Conservation (phyloP, 2,329 filamentous ascomycete genomes). For the Fusarium sp. region DNA sequence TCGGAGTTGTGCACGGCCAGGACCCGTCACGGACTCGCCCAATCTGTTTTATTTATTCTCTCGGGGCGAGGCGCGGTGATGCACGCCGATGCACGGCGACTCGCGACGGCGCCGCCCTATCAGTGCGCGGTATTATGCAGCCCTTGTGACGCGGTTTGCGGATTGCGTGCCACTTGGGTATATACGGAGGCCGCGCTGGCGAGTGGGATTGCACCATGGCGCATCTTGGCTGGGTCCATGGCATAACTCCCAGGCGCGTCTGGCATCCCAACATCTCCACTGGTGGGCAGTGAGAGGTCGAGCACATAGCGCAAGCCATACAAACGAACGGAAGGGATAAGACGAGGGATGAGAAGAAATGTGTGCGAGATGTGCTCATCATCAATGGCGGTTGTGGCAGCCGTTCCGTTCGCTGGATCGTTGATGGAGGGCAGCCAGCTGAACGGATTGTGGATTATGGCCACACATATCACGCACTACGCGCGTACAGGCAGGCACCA, state of each 20-base stretch:
- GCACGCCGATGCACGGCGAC: constrained; percentile 34
- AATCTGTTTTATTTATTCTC: constrained; percentile 31
- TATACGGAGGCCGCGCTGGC: constrained; percentile 32
- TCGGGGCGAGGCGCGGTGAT: constrained; percentile 35
- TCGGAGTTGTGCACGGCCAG: constrained; percentile 39
- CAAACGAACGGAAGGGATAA: constrained; percentile 37
- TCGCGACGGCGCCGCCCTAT: constrained; percentile 42
- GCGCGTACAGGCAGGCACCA: constrained; percentile 27
- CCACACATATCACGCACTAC: constrained; percentile 29
- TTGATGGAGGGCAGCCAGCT: constrained; percentile 5
- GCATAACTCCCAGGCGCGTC: constrained; percentile 42
- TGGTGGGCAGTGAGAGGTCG: constrained; percentile 24
- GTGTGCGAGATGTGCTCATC: constrained; percentile 33
- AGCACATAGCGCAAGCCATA: constrained; percentile 24
- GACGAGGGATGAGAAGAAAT: constrained; percentile 33
- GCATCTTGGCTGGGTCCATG: constrained; percentile 33
- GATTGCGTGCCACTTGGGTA: constrained; percentile 45
- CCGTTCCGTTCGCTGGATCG: constrained; percentile 29
- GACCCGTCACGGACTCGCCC: constrained; percentile 25
- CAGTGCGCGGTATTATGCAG: constrained; percentile 48
- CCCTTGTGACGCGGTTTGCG: constrained; percentile 46
- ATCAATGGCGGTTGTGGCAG: constrained; percentile 32
- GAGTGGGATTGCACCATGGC: constrained; percentile 38
- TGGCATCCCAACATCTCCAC: constrained; percentile 36
- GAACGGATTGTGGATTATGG: constrained; percentile 20